phyloP scores from a whole-genome alignment of 2,329 filamentous ascomycete genomes.

The Endothia cerciana region DNA sequence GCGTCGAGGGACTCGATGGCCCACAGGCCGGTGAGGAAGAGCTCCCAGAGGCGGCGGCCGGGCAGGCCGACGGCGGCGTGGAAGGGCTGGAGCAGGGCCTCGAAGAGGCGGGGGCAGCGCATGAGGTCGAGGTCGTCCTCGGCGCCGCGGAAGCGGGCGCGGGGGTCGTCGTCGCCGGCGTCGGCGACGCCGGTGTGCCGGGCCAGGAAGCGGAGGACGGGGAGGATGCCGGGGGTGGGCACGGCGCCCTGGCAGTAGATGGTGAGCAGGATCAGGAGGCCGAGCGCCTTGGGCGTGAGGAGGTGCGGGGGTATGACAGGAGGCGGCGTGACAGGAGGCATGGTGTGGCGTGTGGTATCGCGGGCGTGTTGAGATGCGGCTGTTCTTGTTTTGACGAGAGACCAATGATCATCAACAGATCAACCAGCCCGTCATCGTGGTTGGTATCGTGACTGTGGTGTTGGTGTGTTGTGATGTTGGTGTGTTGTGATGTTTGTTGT shows the following conservation, averaged over 20 bases:
- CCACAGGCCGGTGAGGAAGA: slow-evolving; percentile 83
- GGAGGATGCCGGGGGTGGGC: slow-evolving; percentile 45
- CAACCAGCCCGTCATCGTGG: too few species aligned
- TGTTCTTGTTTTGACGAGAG: too few species aligned
- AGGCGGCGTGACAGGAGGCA: too few species aligned
- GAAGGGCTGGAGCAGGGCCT: slow-evolving; percentile 58
- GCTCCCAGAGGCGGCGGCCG: slow-evolving; percentile 84
- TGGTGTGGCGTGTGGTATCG: too few species aligned
- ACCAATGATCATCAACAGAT: too few species aligned
- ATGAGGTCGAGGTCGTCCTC: slow-evolving; percentile 56
- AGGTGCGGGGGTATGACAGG: too few species aligned
- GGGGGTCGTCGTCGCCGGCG: slow-evolving; percentile 30
- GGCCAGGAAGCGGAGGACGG: slow-evolving; percentile 46
- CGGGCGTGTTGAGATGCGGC: too few species aligned
- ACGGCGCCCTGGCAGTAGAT: slow-evolving; percentile 74
- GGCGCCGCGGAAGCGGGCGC: slow-evolving; percentile 51
- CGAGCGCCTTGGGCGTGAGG: slow-evolving; percentile 86
- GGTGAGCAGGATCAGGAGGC: slow-evolving; percentile 77
- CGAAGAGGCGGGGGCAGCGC: slow-evolving; percentile 62
- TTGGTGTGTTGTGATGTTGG: too few species aligned
- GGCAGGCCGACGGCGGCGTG: slow-evolving; percentile 63
- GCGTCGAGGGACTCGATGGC: slow-evolving; percentile 79
- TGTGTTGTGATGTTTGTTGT: too few species aligned
- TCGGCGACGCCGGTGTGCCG: slow-evolving; percentile 48
- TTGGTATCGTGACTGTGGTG: too few species aligned